Percentiles rank a stretch among this genome's conserved stretches.
Evolutionary conservation across 306 rosid species (phyloP).

Genomic region (Erythrophleum fordii): DNA sequence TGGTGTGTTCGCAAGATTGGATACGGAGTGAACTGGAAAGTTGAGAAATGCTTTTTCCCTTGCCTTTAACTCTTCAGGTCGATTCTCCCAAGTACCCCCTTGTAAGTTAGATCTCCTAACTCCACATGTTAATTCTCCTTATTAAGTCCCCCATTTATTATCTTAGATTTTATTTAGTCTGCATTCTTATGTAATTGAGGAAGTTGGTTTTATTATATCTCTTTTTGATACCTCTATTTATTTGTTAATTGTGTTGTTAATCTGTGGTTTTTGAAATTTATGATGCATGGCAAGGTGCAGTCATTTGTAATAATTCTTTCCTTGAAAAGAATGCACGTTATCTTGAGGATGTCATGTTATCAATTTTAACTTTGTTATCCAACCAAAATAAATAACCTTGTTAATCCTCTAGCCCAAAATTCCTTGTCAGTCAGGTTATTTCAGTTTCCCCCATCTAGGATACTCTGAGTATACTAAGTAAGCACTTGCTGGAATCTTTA

Average conservation of each 20-base stretch:
- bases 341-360: background rate
- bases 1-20: constrained; percentile 97
- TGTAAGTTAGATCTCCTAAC: constrained; percentile 47
- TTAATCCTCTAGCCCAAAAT: background rate
- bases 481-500: no score
- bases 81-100: constrained; percentile 27
- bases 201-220: constrained; percentile 18
- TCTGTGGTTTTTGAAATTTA: constrained; percentile 4
- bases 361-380: background rate
- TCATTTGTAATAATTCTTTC: background rate
- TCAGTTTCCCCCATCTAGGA: background rate
- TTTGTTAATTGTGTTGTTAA: constrained; percentile 12
- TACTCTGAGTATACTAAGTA: background rate
- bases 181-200: constrained; percentile 34
- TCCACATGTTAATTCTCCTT: constrained; percentile 36
- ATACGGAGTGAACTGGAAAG: constrained; percentile 88
- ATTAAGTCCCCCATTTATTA: background rate
- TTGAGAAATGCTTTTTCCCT: constrained; percentile 39
- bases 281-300: background rate
- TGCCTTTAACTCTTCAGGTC: constrained; percentile 50
- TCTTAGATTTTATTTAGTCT: constrained; percentile 31
- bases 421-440: background rate
- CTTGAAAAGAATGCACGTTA: background rate
- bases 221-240: background rate
- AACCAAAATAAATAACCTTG: background rate